Conservation (phyloP, 768 basidiomycete genomes). For the Leccinellum albellum region DNA sequence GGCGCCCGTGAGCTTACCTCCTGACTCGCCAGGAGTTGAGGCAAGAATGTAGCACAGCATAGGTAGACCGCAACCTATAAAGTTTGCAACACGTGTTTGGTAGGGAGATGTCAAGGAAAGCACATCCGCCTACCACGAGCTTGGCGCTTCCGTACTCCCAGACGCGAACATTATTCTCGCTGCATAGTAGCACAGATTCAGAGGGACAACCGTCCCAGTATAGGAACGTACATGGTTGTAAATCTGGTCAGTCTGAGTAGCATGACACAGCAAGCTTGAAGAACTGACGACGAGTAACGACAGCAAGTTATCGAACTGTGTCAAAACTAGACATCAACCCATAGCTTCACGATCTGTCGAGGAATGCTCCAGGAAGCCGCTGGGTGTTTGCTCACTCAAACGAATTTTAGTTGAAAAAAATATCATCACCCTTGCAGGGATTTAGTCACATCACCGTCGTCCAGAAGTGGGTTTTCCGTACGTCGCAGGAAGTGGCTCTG, state of each 20-base stretch:
- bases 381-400: conserved; percentile 1
- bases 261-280: too few species aligned
- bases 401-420: conserved; percentile 6
- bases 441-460: neutral
- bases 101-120: neutral
- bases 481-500: neutral
- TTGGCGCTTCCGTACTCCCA: neutral
- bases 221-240: too few species aligned
- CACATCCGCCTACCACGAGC: neutral
- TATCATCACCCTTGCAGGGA: conserved; percentile 1
- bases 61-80: neutral
- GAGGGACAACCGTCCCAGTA: too few species aligned
- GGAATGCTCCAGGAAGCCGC: neutral
- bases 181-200: too few species aligned
- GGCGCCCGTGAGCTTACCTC: neutral
- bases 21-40: conserved; percentile 3
- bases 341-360: neutral
- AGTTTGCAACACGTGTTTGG: neutral
- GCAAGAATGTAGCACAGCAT: conserved; percentile 9
- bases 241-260: too few species aligned
- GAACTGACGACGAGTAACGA: neutral
- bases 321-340: conserved; percentile 2
- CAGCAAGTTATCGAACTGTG: neutral
- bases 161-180: too few species aligned
- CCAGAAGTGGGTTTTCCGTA: neutral